Percentiles rank a stretch among this genome's conserved stretches.
phyloP scores from a whole-genome alignment of 371 early-diverging fungal species.

The Mucor irregularis region DNA sequence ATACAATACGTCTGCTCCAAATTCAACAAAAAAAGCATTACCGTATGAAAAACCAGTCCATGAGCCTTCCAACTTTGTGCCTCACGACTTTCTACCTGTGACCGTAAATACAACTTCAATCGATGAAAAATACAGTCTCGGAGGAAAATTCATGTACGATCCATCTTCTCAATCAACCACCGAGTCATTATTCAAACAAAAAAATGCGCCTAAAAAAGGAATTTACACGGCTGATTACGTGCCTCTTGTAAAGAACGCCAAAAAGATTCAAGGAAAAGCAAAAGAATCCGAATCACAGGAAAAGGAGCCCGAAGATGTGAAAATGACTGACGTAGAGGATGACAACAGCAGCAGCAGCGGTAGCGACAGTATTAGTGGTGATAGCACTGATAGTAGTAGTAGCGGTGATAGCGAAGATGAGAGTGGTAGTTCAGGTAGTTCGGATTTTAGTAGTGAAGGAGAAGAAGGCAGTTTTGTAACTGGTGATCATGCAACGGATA shows the following conservation, averaged over 20 bases:
- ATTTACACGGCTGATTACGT: constrained; percentile 6
- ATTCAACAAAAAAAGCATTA: neutral
- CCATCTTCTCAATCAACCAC: too few species aligned
- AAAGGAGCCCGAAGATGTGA: neutral
- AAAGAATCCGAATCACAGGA: neutral
- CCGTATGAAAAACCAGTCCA: neutral
- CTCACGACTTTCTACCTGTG: constrained; percentile 39
- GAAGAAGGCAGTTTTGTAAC: neutral
- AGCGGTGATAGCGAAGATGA: neutral
- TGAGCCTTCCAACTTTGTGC: constrained; percentile 10
- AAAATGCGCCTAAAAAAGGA: neutral
- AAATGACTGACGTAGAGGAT: neutral
- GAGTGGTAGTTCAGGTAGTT: neutral
- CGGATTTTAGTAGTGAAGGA: neutral
- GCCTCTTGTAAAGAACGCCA: neutral
- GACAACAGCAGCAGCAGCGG: neutral
- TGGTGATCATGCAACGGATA: neutral
- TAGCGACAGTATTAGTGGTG: neutral
- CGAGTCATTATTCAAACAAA: too few species aligned
- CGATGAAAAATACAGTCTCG: constrained; percentile 40
- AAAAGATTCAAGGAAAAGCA: neutral
- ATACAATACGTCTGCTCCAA: too few species aligned
- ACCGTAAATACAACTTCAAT: constrained; percentile 25
- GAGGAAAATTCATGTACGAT: constrained; percentile 43
- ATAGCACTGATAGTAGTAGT: neutral